These are phyloP conservation scores for Lasiodiplodia sp. DNA, from an alignment of 2,329 filamentous ascomycete genomes.

Conservation along the genomic window DNA sequence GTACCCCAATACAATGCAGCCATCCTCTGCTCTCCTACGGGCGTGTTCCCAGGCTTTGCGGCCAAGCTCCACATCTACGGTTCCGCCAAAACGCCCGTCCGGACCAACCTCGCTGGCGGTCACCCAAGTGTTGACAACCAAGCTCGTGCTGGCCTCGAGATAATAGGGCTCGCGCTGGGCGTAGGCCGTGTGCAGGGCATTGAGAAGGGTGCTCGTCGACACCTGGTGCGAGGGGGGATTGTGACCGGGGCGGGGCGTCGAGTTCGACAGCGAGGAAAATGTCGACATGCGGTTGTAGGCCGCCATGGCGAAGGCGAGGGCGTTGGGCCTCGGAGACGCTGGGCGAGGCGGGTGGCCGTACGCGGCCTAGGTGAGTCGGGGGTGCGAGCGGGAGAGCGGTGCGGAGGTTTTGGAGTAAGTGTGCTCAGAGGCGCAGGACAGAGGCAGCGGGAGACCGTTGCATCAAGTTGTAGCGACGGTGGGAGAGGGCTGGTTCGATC, in stretches of 20 bases:
- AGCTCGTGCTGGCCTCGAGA: conserved; percentile 86
- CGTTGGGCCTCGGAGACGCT: conserved; percentile 7
- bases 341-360: conserved; percentile 10
- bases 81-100: conserved; percentile 75
- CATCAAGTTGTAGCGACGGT: conserved; percentile 26
- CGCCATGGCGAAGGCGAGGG: conserved; percentile 50
- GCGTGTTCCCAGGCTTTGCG: conserved; percentile 95
- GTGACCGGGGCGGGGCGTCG: conserved; percentile 58
- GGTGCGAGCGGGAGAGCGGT: not conserved
- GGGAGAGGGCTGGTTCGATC: conserved; percentile 19
- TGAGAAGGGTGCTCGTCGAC: conserved; percentile 91
- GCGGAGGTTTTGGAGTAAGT: not conserved
- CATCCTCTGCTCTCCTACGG: conserved; percentile 90
- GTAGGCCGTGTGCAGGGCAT: conserved; percentile 90
- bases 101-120: conserved; percentile 76
- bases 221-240: conserved; percentile 79
- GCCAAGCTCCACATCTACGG: conserved; percentile 80
- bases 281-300: conserved; percentile 63
- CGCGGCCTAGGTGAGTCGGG: not conserved
- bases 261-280: conserved; percentile 68
- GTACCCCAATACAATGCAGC: conserved; percentile 88
- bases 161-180: conserved; percentile 81
- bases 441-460: not conserved
- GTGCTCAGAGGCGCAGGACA: conserved; percentile 4
- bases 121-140: conserved; percentile 96